A percentile compares a stretch with the other conserved stretches of the same genome.
Evolutionary conservation across 345 rosid species (phyloP).

Genomic region (Rhodamnia rubescens): DNA sequence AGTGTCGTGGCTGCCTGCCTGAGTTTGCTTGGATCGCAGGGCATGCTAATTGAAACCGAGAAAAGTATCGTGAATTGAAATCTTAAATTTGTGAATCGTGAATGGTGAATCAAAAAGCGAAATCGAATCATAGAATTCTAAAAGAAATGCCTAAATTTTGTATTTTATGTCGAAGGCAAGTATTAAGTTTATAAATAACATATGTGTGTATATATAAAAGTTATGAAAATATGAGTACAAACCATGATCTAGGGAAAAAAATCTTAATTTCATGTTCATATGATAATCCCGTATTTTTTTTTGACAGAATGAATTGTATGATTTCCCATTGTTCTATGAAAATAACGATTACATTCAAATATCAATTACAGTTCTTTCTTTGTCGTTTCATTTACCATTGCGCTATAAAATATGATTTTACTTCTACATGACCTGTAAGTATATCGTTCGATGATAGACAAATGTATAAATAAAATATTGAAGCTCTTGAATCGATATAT

Average conservation of each 20-base stretch:
- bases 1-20: not conserved
- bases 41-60: not conserved
- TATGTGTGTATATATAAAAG: not conserved
- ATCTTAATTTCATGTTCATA: not conserved
- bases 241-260: not conserved
- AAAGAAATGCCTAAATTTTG: not conserved
- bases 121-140: not conserved
- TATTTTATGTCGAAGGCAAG: not conserved
- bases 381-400: no score
- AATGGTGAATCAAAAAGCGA: not conserved
- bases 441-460: no score
- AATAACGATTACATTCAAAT: no score
- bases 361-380: no score
- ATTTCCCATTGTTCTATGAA: no score
- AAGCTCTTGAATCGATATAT: no score
- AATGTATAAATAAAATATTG: no score
- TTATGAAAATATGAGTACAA: not conserved
- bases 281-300: not conserved
- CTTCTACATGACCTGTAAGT: no score
- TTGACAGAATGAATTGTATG: no score
- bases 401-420: no score
- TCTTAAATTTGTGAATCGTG: not conserved
- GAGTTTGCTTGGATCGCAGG: not conserved
- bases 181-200: not conserved
- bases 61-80: not conserved